phyloP scores from a whole-genome alignment of 2,329 filamentous ascomycete species.

The Corinectria fuckeliana region DNA sequence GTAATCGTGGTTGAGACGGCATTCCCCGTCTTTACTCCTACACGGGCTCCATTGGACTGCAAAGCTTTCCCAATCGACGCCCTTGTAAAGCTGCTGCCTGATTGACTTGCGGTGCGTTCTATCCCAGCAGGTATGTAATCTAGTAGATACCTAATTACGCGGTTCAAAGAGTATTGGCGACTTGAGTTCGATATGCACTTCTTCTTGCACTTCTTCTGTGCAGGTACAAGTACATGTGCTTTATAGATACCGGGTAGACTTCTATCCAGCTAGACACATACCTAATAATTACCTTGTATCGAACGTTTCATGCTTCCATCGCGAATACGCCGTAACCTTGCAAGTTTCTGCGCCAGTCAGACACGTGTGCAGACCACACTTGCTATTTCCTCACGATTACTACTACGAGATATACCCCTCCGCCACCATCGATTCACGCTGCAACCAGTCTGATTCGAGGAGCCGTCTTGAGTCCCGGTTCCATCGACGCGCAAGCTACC shows the following conservation, averaged over 20 bases:
- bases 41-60: background rate
- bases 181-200: no score
- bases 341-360: background rate
- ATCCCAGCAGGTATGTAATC: no score
- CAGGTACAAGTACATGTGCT: no score
- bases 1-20: background rate
- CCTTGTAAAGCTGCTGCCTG: background rate
- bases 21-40: background rate
- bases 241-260: no score
- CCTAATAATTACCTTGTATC: no score
- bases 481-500: background rate
- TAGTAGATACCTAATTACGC: no score
- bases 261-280: no score
- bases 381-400: background rate
- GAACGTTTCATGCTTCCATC: background rate
- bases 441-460: background rate
- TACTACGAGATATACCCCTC: background rate
- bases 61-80: background rate
- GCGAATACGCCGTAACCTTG: background rate
- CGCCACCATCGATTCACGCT: background rate
- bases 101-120: background rate
- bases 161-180: no score
- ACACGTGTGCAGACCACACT: constrained; percentile 6
- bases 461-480: background rate
- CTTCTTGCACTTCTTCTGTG: no score